Conservation (phyloP, 495 filamentous ascomycete genomes). For the Tetracladium setigerum region DNA sequence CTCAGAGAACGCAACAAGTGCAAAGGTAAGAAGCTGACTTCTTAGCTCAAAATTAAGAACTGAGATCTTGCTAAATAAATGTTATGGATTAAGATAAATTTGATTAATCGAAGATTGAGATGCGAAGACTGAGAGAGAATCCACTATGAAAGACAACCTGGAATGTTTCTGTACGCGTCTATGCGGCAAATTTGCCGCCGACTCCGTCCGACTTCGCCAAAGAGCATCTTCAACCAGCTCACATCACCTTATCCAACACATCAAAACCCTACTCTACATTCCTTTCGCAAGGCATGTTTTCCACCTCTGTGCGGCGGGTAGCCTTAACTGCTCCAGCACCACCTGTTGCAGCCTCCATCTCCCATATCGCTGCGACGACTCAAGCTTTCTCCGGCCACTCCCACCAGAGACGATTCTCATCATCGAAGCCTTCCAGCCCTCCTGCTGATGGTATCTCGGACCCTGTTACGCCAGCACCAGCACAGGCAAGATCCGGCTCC, state of each 20-base stretch:
- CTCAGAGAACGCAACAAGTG: no score
- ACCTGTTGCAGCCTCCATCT: constrained; percentile 25
- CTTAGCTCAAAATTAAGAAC: no score
- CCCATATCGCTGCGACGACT: constrained; percentile 25
- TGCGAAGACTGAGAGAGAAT: no score
- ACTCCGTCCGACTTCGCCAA: neutral
- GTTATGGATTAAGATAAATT: no score
- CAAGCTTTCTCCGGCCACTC: constrained; percentile 30
- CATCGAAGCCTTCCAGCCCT: constrained; percentile 46
- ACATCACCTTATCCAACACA: no score
- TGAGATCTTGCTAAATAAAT: no score
- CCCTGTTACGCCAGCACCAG: constrained; percentile 25
- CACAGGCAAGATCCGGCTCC: constrained; percentile 27
- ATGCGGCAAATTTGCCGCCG: neutral
- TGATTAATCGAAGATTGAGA: no score
- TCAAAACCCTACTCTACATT: no score
- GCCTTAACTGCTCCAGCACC: constrained; percentile 34
- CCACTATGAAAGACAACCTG: no score
- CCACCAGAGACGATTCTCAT: constrained; percentile 44
- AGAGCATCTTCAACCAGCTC: neutral
- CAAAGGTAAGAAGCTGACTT: no score
- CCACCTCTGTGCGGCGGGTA: constrained; percentile 42
- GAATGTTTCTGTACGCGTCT: no score
- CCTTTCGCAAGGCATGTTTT: constrained; percentile 32
- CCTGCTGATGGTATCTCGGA: constrained; percentile 42